Conservation (phyloP, 495 filamentous ascomycete species). For the Penicillium atrosanguineum region DNA sequence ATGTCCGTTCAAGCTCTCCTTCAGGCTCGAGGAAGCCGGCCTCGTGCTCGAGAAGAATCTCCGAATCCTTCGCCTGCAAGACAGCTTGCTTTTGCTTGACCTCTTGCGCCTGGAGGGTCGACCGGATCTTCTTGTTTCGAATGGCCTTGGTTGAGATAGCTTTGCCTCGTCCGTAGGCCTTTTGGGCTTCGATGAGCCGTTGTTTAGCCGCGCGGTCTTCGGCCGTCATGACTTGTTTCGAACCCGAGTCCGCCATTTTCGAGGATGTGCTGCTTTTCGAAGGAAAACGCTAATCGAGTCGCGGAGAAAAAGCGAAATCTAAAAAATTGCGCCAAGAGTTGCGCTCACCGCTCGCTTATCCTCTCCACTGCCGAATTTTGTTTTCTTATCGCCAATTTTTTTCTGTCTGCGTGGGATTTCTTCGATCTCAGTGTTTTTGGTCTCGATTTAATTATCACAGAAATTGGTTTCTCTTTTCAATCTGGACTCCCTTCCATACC, state of each 20-base stretch:
- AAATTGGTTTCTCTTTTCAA: constrained; percentile 16
- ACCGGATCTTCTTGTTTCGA: constrained; percentile 85
- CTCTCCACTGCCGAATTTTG: constrained; percentile 39
- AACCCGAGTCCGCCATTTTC: constrained; percentile 27
- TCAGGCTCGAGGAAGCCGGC: constrained; percentile 87
- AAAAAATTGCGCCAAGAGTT: constrained; percentile 33
- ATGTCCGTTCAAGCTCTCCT: constrained; percentile 82
- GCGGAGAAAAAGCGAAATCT: constrained; percentile 16
- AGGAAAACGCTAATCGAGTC: constrained; percentile 5
- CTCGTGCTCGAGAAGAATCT: constrained; percentile 89
- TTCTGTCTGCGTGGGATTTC: constrained; percentile 8
- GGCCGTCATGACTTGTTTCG: constrained; percentile 31
- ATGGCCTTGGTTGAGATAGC: constrained; percentile 55
- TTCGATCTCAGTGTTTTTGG: constrained; percentile 3
- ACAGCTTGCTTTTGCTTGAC: constrained; percentile 76
- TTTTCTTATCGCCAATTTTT: constrained; percentile 36
- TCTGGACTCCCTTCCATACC: constrained; percentile 69
- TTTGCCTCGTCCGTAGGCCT: constrained; percentile 80
- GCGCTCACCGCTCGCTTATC: constrained; percentile 38
- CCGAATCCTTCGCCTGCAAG: constrained; percentile 84
- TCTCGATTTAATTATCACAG: constrained; percentile 5
- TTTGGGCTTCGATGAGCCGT: constrained; percentile 60
- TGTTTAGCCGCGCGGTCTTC: constrained; percentile 39
- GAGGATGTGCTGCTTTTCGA: constrained; percentile 11
- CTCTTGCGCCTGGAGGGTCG: constrained; percentile 75